Conservation (phyloP, 805 yeast genomes). For the Candida parachauliodes region DNA sequence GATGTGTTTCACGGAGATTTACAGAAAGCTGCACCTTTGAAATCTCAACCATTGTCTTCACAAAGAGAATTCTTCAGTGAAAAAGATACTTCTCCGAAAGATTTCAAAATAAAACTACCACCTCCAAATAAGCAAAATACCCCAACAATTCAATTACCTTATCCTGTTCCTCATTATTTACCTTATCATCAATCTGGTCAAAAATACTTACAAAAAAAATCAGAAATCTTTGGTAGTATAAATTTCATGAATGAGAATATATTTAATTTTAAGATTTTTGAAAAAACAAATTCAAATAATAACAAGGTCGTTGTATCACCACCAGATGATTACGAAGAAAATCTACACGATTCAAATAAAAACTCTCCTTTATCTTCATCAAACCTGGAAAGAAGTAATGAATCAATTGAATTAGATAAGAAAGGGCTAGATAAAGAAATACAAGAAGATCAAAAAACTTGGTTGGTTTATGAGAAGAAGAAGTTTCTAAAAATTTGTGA, state of each 20-base stretch:
- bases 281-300: constrained; percentile 8
- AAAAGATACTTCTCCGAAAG: constrained; percentile 2
- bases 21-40: constrained; percentile 45
- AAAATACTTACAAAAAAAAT: constrained; percentile 5
- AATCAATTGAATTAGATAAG: background rate
- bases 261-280: constrained; percentile 32
- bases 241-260: constrained; percentile 34
- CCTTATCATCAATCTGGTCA: background rate
- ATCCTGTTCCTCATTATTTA: constrained; percentile 5
- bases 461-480: constrained; percentile 27
- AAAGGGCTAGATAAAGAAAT: constrained; percentile 6
- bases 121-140: background rate
- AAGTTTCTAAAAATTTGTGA: constrained; percentile 42
- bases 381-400: background rate
- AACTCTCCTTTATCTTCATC: constrained; percentile 2
- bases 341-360: constrained; percentile 1
- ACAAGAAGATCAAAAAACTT: constrained; percentile 5
- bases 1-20: constrained; percentile 49
- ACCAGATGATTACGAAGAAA: constrained; percentile 4
- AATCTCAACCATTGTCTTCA: constrained; percentile 50
- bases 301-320: background rate
- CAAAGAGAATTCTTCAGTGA: constrained; percentile 37
- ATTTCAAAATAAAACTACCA: background rate
- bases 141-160: background rate
- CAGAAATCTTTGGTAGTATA: constrained; percentile 33